A percentile compares a stretch with the other conserved stretches of the same genome.
Evolutionary conservation across 495 filamentous ascomycete genomes (phyloP).

Genomic region (Xylaria bambusicola): DNA sequence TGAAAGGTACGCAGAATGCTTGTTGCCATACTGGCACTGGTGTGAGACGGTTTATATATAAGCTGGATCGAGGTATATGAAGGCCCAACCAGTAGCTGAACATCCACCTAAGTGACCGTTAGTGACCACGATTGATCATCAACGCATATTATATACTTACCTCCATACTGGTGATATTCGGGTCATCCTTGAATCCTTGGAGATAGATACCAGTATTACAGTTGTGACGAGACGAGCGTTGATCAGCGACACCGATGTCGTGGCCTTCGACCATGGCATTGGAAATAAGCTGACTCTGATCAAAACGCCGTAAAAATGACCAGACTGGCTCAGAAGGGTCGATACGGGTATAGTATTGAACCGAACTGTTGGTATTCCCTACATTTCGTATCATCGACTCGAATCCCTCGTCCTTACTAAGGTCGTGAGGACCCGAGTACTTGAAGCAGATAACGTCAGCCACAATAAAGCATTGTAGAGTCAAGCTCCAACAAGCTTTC

Average conservation of each 20-base stretch:
- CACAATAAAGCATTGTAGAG: constrained; percentile 12
- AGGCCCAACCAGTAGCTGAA: constrained; percentile 9
- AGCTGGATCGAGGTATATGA: constrained; percentile 2
- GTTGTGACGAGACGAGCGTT: constrained; percentile 7
- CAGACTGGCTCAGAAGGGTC: constrained; percentile 3
- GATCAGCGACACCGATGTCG: constrained; percentile 2
- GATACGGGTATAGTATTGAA: constrained; percentile 12
- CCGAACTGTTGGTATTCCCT: not conserved
- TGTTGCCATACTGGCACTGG: constrained; percentile 8
- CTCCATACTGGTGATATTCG: not conserved
- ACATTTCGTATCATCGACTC: not conserved
- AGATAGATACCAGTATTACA: constrained; percentile 10
- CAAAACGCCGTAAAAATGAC: constrained; percentile 14
- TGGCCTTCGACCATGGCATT: constrained; percentile 1
- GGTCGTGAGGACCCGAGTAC: constrained; percentile 1
- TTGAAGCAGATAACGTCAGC: constrained; percentile 13
- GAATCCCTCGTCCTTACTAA: not conserved
- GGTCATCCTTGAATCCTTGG: not conserved
- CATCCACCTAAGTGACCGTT: not conserved
- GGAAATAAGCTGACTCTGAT: not conserved
- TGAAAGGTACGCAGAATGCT: constrained; percentile 14
- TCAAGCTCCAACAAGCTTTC: constrained; percentile 10
- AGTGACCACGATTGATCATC: not conserved
- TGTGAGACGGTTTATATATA: constrained; percentile 7
- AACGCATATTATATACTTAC: constrained; percentile 3